Percentiles rank a stretch among this genome's conserved stretches.
Conservation (phyloP, 139 green algal species). For the Chlamydomonas schloesseri region DNA sequence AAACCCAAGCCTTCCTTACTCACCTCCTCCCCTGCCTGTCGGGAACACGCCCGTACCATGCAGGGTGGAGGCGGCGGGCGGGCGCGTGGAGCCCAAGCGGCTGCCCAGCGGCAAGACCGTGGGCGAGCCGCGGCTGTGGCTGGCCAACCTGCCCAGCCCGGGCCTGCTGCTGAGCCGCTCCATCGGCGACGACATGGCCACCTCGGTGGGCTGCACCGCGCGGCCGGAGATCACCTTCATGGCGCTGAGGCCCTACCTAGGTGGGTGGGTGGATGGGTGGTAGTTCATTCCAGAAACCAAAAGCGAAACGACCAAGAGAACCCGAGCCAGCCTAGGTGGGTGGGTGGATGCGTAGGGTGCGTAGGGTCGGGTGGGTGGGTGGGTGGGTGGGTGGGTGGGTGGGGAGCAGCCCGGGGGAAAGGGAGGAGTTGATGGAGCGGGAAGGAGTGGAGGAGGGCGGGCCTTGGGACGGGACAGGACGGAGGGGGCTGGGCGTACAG, state of each 20-base stretch:
- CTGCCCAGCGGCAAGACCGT: conserved; percentile 59
- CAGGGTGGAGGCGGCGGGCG: conserved; percentile 65
- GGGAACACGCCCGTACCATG: background rate
- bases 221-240: conserved; percentile 63
- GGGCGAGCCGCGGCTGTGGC: conserved; percentile 66
- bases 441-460: too few species aligned
- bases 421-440: too few species aligned
- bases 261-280: background rate
- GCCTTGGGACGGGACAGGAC: too few species aligned
- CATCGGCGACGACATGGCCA: conserved; percentile 65
- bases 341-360: too few species aligned
- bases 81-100: conserved; percentile 61
- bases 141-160: conserved; percentile 52
- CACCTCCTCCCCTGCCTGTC: background rate
- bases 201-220: conserved; percentile 65
- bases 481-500: too few species aligned
- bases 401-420: too few species aligned
- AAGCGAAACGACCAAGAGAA: too few species aligned
- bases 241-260: conserved; percentile 45
- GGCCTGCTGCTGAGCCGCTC: conserved; percentile 63
- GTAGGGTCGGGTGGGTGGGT: too few species aligned
- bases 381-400: too few species aligned
- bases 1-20: too few species aligned
- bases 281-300: background rate
- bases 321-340: too few species aligned